Conservation (phyloP, 1,284 basidiomycete genomes). For the Ganoderma lingzhi region DNA sequence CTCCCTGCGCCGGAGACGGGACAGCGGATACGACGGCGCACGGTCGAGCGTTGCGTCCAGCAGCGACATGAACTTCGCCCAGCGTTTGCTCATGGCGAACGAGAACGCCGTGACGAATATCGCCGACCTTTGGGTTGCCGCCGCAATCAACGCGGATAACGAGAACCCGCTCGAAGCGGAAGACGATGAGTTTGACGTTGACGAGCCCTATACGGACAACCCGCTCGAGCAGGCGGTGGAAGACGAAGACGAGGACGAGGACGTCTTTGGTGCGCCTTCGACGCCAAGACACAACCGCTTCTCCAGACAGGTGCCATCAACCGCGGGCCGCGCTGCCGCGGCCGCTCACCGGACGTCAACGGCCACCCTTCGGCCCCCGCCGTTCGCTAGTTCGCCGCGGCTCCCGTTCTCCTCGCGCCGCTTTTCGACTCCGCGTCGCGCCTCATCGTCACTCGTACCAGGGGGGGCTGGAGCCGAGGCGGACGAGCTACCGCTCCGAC, state of each 20-base stretch:
- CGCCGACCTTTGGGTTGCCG: conserved; percentile 92
- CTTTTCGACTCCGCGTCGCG: conserved; percentile 31
- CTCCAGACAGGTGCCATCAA: conserved; percentile 31
- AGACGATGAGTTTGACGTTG: conserved; percentile 36
- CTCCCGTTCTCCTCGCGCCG: conserved; percentile 31
- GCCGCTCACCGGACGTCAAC: conserved; percentile 23
- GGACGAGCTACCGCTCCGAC: conserved; percentile 50
- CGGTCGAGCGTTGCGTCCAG: conserved; percentile 49
- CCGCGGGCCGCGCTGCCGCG: conserved; percentile 7
- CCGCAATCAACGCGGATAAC: conserved; percentile 90
- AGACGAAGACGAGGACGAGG: conserved; percentile 38
- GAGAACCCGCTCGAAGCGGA: conserved; percentile 72
- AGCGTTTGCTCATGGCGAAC: conserved; percentile 90
- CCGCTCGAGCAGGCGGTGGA: conserved; percentile 42
- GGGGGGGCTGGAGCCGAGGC: conserved; percentile 21
- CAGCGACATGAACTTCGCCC: conserved; percentile 82
- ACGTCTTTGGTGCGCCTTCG: conserved; percentile 39
- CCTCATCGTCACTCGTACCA: conserved; percentile 24
- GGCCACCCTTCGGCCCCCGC: conserved; percentile 24
- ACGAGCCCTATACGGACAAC: conserved; percentile 20
- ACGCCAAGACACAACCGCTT: conserved; percentile 37
- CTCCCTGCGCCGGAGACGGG: conserved; percentile 55
- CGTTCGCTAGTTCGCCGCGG: conserved; percentile 33
- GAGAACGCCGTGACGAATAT: conserved; percentile 91
- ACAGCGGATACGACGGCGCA: conserved; percentile 50